These are phyloP conservation scores for Aspergillus glaucus DNA, from an alignment of 2,329 filamentous ascomycete species.

Conservation along the genomic window DNA sequence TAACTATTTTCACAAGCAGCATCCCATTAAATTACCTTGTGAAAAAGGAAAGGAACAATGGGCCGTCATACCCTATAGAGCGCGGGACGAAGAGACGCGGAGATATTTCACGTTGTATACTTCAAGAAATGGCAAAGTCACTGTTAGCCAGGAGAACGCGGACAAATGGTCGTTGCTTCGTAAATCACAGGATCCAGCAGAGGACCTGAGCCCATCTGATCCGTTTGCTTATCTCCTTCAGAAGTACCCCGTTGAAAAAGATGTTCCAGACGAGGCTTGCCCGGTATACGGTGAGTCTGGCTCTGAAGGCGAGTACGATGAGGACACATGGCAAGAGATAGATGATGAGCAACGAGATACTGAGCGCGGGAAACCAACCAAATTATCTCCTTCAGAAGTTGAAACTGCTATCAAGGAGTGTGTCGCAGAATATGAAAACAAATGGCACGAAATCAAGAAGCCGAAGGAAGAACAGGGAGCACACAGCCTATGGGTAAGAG, in stretches of 20 bases:
- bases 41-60: slow-evolving; percentile 12
- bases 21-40: slow-evolving; percentile 15
- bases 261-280: slow-evolving; percentile 37
- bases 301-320: slow-evolving; percentile 49
- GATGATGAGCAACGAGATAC: slow-evolving; percentile 43
- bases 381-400: slow-evolving; percentile 44
- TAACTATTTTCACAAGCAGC: slow-evolving; percentile 21
- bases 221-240: slow-evolving; percentile 32
- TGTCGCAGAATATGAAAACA: slow-evolving; percentile 45
- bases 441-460: slow-evolving; percentile 56
- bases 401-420: slow-evolving; percentile 49
- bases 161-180: slow-evolving; percentile 23
- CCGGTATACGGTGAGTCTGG: slow-evolving; percentile 53
- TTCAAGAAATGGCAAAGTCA: slow-evolving; percentile 16
- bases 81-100: slow-evolving; percentile 5
- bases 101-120: slow-evolving; percentile 26
- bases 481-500: slow-evolving; percentile 55
- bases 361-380: slow-evolving; percentile 17
- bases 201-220: slow-evolving; percentile 6
- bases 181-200: neutral
- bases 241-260: slow-evolving; percentile 37
- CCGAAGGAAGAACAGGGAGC: slow-evolving; percentile 53
- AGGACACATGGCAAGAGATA: slow-evolving; percentile 57
- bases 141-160: slow-evolving; percentile 21
- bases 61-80: slow-evolving; percentile 25